Evolutionary conservation across 352 stramenopile genomes (phyloP).

Genomic region (Phytophthora hybrid): DNA sequence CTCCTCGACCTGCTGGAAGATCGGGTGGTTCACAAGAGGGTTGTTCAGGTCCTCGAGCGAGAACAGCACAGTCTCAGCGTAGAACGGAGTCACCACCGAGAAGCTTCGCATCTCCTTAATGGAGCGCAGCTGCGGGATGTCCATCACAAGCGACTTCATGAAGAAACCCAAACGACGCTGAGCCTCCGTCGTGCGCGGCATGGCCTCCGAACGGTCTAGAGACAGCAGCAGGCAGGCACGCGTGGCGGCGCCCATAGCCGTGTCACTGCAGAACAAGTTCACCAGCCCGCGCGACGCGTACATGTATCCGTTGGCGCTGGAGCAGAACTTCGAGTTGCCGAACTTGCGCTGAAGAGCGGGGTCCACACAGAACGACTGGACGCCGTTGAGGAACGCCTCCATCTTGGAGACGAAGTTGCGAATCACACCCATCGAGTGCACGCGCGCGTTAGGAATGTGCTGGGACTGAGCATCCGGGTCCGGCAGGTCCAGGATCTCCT

Average conservation of each 20-base stretch:
- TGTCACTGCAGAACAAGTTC: conserved; percentile 79
- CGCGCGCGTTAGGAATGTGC: conserved; percentile 65
- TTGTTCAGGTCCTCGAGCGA: conserved; percentile 85
- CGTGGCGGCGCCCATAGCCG: conserved; percentile 76
- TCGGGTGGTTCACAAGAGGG: conserved; percentile 84
- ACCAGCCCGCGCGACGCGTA: conserved; percentile 72
- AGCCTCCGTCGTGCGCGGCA: conserved; percentile 69
- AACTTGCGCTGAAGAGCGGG: conserved; percentile 76
- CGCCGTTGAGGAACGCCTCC: conserved; percentile 71
- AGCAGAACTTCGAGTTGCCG: conserved; percentile 80
- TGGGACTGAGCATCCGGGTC: conserved; percentile 79
- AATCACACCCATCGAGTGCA: conserved; percentile 86
- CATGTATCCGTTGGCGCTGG: conserved; percentile 69
- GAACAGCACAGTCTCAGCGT: conserved; percentile 84
- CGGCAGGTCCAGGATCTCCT: conserved; percentile 83
- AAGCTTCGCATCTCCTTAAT: conserved; percentile 91
- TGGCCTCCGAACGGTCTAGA: conserved; percentile 70
- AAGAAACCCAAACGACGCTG: conserved; percentile 86
- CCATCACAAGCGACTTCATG: conserved; percentile 89
- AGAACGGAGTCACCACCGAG: conserved; percentile 87
- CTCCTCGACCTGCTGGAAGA: conserved; percentile 87
- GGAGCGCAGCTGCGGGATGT: conserved; percentile 79
- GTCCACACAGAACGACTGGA: conserved; percentile 78
- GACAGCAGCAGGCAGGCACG: conserved; percentile 73
- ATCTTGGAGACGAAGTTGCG: conserved; percentile 92